phyloP scores from a whole-genome alignment of 371 early-diverging fungal genomes.

The Apophysomyces elegans region DNA sequence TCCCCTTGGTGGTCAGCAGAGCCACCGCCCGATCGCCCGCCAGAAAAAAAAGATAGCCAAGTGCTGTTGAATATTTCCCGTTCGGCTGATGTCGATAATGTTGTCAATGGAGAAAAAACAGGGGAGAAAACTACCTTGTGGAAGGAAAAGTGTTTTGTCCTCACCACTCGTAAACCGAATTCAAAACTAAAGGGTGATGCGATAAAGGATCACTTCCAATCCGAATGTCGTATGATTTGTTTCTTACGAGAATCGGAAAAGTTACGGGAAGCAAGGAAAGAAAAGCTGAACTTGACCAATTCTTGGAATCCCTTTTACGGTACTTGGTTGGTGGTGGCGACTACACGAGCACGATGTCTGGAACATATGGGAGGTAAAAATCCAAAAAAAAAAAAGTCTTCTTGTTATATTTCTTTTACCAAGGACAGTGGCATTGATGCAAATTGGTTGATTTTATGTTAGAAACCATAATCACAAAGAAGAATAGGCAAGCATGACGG shows the following conservation, averaged over 20 bases:
- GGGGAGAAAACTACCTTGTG: slow-evolving; percentile 2
- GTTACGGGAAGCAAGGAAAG: slow-evolving; percentile 12
- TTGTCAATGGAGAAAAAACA: slow-evolving; percentile 5
- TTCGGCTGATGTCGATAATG: slow-evolving; percentile 1
- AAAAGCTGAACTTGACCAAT: slow-evolving; percentile 6
- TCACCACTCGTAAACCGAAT: slow-evolving; percentile 4
- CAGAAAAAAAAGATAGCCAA: slow-evolving; percentile 6
- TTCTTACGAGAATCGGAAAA: slow-evolving; percentile 26
- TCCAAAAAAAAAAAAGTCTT: slow-evolving; percentile 9
- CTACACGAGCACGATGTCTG: slow-evolving; percentile 25
- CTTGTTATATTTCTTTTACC: background rate
- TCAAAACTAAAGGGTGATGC: background rate
- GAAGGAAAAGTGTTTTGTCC: slow-evolving; percentile 7
- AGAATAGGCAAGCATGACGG: slow-evolving; percentile 18
- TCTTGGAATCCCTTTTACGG: slow-evolving; percentile 28
- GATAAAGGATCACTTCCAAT: background rate
- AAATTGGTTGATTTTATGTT: background rate
- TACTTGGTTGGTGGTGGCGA: slow-evolving; percentile 29
- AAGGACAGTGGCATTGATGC: too few relatives aligned
- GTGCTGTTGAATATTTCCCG: background rate
- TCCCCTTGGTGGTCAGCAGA: slow-evolving; percentile 20
- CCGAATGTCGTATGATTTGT: slow-evolving; percentile 30
- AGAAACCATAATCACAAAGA: slow-evolving; percentile 24
- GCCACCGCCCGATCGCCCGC: slow-evolving; percentile 5
- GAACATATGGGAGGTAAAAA: slow-evolving; percentile 23